Evolutionary conservation across 345 rosid genomes (phyloP), one percentile per base, ranked within the genome.

Genomic region (Cardamine resedifolia): DNA sequence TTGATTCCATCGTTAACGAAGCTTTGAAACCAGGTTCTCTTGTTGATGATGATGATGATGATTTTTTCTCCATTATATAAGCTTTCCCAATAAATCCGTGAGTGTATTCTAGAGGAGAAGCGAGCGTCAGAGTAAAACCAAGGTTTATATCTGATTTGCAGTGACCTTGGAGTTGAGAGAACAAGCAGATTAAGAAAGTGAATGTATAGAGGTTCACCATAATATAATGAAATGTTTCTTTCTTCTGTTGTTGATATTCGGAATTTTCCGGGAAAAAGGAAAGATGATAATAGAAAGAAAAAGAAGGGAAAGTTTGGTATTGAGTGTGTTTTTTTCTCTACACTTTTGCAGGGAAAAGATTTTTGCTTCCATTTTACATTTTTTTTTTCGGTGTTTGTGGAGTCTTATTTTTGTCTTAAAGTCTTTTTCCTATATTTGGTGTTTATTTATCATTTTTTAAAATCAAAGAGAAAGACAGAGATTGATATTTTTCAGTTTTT

Each of bases 1-100:
- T 36, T n/a, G 97, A 87, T 56, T 81, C 94, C 52, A 84, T 85
- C 48, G 86, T 86, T 77, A 93, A 72, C 51, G 94, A 90, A 18
- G 72, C 83, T 81, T 72, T 87, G 57, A 93, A 90, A 65, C 34
- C 57, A 0, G 97, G 96, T 8, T 58, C 79, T 24, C 20, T 39
- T 36, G 58, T 60, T 77, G 39, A 5, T n/a, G 44, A 7, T 7
- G 64, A 55, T 41, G 64, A 64, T 43, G 68, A 18, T 11, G n/a
- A n/a, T n/a, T 79, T 66, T 1, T 72, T 77, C 69, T 85, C 87
- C 73, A 89, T 81, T 30, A 93, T 43, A 67, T 87, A 86, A 27
- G 92, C 98, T 82, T 90, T 84, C 10, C 92, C 97, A 9, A 69
- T 71, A 56, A 88, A 88, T 4, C 88, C 85, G 0, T 55, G 36